Evolutionary conservation across 306 rosid species (phyloP).

Genomic region (Oxytropis ochrocephala): DNA sequence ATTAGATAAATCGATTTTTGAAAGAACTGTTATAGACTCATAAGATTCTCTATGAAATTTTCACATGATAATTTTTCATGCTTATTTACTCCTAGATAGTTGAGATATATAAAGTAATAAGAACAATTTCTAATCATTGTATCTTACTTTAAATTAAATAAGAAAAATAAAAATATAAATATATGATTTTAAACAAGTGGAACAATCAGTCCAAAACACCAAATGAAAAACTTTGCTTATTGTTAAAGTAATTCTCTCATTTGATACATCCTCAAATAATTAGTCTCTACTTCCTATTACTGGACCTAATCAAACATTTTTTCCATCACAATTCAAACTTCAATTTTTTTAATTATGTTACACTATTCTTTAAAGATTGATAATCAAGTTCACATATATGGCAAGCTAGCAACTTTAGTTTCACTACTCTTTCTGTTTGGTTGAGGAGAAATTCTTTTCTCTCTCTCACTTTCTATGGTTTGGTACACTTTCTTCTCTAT

Average conservation of each 20-base stretch:
- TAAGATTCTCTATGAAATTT: background rate
- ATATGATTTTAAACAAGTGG: background rate
- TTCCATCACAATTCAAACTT: constrained; percentile 5
- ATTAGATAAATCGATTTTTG: background rate
- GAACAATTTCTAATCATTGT: background rate
- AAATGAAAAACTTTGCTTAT: background rate
- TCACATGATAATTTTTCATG: background rate
- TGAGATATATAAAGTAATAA: background rate
- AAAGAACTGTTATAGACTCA: background rate
- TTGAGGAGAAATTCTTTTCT: too few relatives aligned
- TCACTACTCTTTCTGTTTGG: too few relatives aligned
- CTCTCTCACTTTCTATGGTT: too few relatives aligned
- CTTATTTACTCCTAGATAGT: background rate
- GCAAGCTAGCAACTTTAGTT: too few relatives aligned
- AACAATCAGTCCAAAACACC: background rate
- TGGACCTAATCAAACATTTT: background rate
- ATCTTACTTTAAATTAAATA: background rate
- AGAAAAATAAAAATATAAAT: background rate
- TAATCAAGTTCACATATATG: background rate
- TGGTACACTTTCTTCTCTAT: too few relatives aligned
- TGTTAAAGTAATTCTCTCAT: background rate
- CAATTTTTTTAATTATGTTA: background rate
- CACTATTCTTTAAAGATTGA: background rate
- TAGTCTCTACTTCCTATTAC: background rate
- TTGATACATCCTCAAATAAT: background rate